phyloP scores from a whole-genome alignment of 805 yeast species.

The Saccharomyces jurei region DNA sequence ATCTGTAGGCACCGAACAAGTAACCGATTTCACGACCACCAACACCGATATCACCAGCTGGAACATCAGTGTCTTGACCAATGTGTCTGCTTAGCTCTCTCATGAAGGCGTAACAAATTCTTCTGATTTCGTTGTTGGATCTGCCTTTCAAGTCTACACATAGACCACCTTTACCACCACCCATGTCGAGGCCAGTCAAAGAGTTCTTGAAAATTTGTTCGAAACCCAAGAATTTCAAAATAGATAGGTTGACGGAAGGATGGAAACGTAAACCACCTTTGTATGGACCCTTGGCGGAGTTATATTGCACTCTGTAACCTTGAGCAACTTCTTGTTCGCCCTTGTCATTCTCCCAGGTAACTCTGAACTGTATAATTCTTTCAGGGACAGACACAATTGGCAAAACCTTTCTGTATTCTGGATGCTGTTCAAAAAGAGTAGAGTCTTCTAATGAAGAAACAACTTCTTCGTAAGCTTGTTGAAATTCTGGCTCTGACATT shows the following conservation, averaged over 20 bases:
- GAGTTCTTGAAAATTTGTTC: constrained; percentile 98
- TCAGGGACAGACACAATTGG: constrained; percentile 90
- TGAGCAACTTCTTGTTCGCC: constrained; percentile 86
- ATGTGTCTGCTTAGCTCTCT: constrained; percentile 89
- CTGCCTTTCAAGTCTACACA: constrained; percentile 95
- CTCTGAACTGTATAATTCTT: constrained; percentile 91
- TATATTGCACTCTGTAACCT: constrained; percentile 96
- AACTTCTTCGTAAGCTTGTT: constrained; percentile 93
- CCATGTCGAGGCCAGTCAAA: constrained; percentile 89
- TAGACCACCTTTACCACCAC: constrained; percentile 98
- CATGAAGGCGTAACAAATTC: constrained; percentile 93
- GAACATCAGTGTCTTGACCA: constrained; percentile 93
- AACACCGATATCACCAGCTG: constrained; percentile 97
- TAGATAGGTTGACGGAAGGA: constrained; percentile 88
- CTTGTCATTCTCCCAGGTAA: constrained; percentile 89
- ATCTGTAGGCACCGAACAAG: constrained; percentile 93
- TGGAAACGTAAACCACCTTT: constrained; percentile 97
- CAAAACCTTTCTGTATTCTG: constrained; percentile 77
- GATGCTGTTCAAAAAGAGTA: constrained; percentile 76
- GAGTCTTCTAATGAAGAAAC: constrained; percentile 81
- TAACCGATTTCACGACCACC: constrained; percentile 87
- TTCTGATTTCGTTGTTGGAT: constrained; percentile 84
- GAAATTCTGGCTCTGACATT: constrained; percentile 81
- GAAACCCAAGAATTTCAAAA: constrained; percentile 89
- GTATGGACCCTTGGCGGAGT: constrained; percentile 95